Base-by-base conservation (phyloP, 2,329 filamentous ascomycete species). In the Incumbomyces lentus region DNA sequence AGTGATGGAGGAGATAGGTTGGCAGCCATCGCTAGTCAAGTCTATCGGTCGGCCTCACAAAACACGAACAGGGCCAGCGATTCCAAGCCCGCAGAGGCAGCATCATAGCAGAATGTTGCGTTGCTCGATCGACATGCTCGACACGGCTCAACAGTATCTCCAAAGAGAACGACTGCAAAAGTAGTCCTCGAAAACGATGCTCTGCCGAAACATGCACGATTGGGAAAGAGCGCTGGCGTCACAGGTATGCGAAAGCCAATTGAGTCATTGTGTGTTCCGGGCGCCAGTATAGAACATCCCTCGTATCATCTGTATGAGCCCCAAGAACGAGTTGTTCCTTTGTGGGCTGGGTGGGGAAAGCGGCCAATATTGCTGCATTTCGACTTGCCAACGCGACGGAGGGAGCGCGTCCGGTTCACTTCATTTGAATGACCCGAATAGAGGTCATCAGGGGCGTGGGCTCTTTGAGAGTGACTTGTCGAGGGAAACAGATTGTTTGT, bases 1-100 rank as follows among this genome's bases (percentile, higher is more conserved):
- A 26, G 22, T 26, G 33, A 35, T 35, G 16, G 13, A n/a, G 62
- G 60, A 26, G 74, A 77, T 47, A 46, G 56, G 41, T 44, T 58
- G 31, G 50, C 56, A 37, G 53, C 52, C 17, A 45, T 56, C 18
- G 56, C 56, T n/a, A 38, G 48, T 22, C 52, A 52, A 31, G 52
- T 57, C 17, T 58, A 57, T 44, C 50, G 56, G 13, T 50, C 48
- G 19, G 55, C 55, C 8, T 55, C 52, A n/a, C 55, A 57, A 39
- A 52, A 49, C 14, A 51, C 40, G 40, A 19, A 29, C 12, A 4
- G 40, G 17, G 29, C 8, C 7, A 33, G 13, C 17, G 42, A 31
- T 35, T 13, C 26, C 3, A 31, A 26, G 18, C 13, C 34, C n/a
- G 16, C 16, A 30, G 42, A 45, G 18, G 7, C 40, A 16, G 19